Base-by-base conservation (phyloP, 352 stramenopile genomes). In the Pythium sukuiense region DNA sequence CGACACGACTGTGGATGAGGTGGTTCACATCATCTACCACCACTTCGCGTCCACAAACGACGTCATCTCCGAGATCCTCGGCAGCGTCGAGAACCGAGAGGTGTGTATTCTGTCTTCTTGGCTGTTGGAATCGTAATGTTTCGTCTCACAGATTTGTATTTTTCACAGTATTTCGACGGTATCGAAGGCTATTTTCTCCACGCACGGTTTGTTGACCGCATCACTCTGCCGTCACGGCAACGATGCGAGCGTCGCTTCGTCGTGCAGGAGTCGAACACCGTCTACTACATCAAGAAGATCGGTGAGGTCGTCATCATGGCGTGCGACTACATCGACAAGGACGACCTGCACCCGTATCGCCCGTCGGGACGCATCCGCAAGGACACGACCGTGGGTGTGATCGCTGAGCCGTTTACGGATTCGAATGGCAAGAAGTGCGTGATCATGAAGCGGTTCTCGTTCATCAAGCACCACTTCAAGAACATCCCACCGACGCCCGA, bases 361-460 rank as follows among this genome's bases (percentile, higher is more conserved):
- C 27, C 64, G 8, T 48, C 52, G 18, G 77, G 71, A 13, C 73
- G 77, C 5, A 71, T 85, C 52, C 73, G 77, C 66, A 87, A 88
- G 59, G 80, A 88, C 63, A 84, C 77, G 6, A 81, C 72, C 12
- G 80, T 88, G 30, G 80, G 80, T 6, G 48, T 67, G 3, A 30
- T 67, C 65, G 67, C 88, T 33, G 70, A 69, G 58, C 75, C 74
- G 9, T 72, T 80, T 52, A 64, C 83, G 8, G 72, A 81, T 6
- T 52, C 62, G 2, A 62, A 66, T 14, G 81, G 81, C n/a, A 59
- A 59, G 9, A 29, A 75, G 46, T 70, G 62, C 30, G 79, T 90
- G 32, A 68, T 90, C 46, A 79, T 90, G 72, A 81, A 85, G 54
- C 81, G 81, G 9, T 89, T 89, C 55, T 89, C 79, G 57, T 88